Base-by-base conservation (phyloP, 257 asterid genomes). In the Gentiana macrophylla region DNA sequence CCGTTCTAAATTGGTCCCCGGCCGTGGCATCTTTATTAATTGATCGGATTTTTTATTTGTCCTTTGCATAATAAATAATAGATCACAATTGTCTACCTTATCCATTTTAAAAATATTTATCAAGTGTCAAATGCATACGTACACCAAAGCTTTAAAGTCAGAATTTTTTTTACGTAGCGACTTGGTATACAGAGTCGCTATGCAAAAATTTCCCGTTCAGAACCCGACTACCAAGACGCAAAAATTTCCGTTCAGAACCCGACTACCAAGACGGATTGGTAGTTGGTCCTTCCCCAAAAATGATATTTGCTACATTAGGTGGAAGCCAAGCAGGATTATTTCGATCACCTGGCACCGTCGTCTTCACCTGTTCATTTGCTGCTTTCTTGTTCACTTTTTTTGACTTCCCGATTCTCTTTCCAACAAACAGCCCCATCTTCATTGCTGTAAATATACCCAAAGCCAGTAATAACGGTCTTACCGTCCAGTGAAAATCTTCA, bases 401-500 rank as follows among this genome's bases (percentile, higher is more conserved):
- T 5, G 70, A 67, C 12, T 72, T 59, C 37, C 79, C 77, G 1
- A 78, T 60, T 75, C 61, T 80, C 80, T 73, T 85, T 8, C 93
- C 94, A 3, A 78, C 77, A 8, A 75, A 64, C 38, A 75, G 61
- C 7, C 97, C 97, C 54, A 84, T 53, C 81, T 81, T 89, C 84
- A 80, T 72, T 8, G 90, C 88, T 0, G 94, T 73, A 50, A 89
- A 80, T 12, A 89, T 70, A 36, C 97, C 94, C 72, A 84, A 56
- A 0, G 94, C 95, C 24, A 86, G 69, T 63, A 83, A 48, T 54
- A 86, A 41, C 46, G 97, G 95, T 72, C 95, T 82, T 49, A 86
- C 89, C 1, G 83, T 84, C 95, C 97, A 89, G 74, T 89, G 97
- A 62, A 86, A 84, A 67, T 89, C 95, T 75, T 89, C 97, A 3